A percentile compares a stretch with the other conserved stretches of the same genome.
Evolutionary conservation across 805 yeast genomes (phyloP).

Genomic region (Barnettozyma botsteinii): DNA sequence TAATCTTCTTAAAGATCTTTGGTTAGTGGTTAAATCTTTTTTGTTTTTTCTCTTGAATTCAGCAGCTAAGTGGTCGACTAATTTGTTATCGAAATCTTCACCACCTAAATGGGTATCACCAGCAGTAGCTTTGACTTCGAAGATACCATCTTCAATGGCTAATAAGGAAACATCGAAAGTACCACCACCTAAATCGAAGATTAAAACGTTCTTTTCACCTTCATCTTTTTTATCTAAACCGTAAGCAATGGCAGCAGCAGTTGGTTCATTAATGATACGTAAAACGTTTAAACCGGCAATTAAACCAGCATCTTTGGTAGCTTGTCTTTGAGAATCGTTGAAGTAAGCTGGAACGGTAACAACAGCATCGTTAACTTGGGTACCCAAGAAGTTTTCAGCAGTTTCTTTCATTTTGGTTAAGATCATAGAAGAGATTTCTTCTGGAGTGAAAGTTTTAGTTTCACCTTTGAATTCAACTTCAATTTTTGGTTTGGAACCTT

Average conservation of each 20-base stretch:
- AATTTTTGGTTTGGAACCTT: constrained; percentile 63
- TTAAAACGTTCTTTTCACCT: constrained; percentile 79
- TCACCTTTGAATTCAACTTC: constrained; percentile 48
- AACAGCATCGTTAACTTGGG: constrained; percentile 15
- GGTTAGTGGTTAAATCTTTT: constrained; percentile 86
- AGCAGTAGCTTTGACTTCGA: constrained; percentile 86
- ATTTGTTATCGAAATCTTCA: constrained; percentile 95
- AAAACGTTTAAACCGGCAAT: constrained; percentile 16
- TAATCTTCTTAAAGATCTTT: constrained; percentile 95
- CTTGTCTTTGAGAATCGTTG: constrained; percentile 19
- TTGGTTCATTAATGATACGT: constrained; percentile 17
- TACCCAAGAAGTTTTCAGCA: constrained; percentile 16
- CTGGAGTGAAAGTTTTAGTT: constrained; percentile 82
- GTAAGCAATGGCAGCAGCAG: constrained; percentile 96
- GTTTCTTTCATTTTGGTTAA: constrained; percentile 73
- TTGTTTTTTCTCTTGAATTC: constrained; percentile 97
- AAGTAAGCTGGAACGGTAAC: constrained; percentile 17
- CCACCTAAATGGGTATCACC: constrained; percentile 27
- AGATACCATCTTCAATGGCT: constrained; percentile 91
- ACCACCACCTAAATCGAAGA: constrained; percentile 96
- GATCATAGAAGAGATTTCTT: constrained; percentile 92
- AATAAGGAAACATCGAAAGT: constrained; percentile 92
- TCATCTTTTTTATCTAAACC: constrained; percentile 76
- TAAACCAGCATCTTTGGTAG: constrained; percentile 18
- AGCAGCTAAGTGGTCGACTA: constrained; percentile 83